Evolutionary conservation across 2,329 filamentous ascomycete species (phyloP).

Genomic region (Penicillium sp.): DNA sequence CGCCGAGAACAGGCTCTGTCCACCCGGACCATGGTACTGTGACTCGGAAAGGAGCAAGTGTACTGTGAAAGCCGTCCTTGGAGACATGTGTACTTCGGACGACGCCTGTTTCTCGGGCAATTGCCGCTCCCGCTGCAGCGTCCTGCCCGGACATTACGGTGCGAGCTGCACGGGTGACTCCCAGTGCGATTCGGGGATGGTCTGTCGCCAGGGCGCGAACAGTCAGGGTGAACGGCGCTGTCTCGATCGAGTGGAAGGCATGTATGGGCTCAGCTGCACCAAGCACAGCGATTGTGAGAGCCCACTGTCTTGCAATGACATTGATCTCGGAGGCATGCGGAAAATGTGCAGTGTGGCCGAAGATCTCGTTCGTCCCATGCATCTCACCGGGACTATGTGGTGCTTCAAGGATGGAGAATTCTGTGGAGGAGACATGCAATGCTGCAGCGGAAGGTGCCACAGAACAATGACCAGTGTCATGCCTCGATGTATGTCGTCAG

Average conservation of each 20-base stretch:
- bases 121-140: not conserved
- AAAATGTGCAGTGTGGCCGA: not conserved
- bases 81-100: not conserved
- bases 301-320: constrained; percentile 1
- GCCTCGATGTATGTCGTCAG: not conserved
- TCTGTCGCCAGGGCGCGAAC: not conserved
- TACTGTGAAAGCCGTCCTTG: not conserved
- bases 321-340: not conserved
- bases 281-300: not conserved
- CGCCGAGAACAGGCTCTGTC: not conserved
- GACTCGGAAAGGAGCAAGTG: not conserved
- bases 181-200: not conserved
- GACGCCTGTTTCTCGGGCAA: not conserved
- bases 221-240: not conserved
- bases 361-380: not conserved
- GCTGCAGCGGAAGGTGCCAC: not conserved
- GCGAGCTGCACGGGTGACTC: not conserved
- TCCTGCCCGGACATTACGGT: not conserved
- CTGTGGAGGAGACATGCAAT: not conserved
- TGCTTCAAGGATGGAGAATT: not conserved
- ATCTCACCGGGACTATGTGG: not conserved
- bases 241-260: not conserved
- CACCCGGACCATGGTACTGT: not conserved
- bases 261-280: not conserved
- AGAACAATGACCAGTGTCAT: not conserved